Base-by-base conservation (phyloP, 805 yeast genomes). In the Monosporozyma aerobia region DNA sequence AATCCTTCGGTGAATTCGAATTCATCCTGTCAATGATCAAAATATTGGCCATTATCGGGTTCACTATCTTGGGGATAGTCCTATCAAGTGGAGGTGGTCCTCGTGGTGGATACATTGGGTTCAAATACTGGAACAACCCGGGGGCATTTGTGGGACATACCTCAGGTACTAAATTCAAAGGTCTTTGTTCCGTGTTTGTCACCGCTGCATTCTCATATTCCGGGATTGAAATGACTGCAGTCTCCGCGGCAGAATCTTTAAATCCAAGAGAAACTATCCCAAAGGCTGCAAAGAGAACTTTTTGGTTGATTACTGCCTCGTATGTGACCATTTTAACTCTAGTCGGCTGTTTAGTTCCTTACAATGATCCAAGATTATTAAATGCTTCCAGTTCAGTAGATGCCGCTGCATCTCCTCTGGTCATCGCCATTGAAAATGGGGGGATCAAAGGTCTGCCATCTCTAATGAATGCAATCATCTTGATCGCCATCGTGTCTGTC, bases 251-350 rank as follows among this genome's bases (percentile, higher is more conserved):
- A 8, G 95, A 87, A 67, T 75, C 88, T 25, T 77, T 69, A 37
- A 79, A 85, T 65, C 92, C 94, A 47, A 73, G 84, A 59, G 74
- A 73, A 52, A 69, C 85, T 2, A 75, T 85, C 52, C 94, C 92
- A 39, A 75, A 77, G 49, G 90, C 92, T 44, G 80, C 84, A 54
- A 86, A 85, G 68, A 90, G 87, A 70, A 88, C 85, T 3, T 85
- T 87, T 70, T 86, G 92, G 90, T 77, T 94, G 70, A 82, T 87
- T 53, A 71, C 82, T 14, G 67, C 85, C 58, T 86, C 87, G 64
- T 87, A 87, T 71, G 74, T 87, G 65, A 70, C 76, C 10, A 74
- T 82, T 56, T 77, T 70, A 64, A 81, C 70, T 53, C 73, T 77
- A 58, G 78, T 74, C 59, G 85, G 90, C 44, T 79, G 85, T 59